Conservation (phyloP, 2,329 filamentous ascomycete genomes). For the Trichoderma endophyticum region DNA sequence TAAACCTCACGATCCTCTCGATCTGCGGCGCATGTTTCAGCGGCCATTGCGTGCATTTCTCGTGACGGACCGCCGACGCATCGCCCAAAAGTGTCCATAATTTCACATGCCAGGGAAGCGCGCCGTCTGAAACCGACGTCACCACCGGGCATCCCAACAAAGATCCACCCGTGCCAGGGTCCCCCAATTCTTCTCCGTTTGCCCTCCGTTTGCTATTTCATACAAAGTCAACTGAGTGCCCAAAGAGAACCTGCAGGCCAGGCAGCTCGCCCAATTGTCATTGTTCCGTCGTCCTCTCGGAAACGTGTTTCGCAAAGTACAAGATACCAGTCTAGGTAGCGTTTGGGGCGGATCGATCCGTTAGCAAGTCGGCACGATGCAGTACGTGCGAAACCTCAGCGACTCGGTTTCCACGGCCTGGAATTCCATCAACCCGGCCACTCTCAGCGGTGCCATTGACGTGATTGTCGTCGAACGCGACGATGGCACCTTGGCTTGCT, state of each 20-base stretch:
- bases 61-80: not conserved
- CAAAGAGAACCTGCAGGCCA: not conserved
- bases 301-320: not conserved
- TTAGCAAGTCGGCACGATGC: conserved; percentile 59
- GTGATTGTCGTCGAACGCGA: conserved; percentile 97
- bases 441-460: conserved; percentile 95
- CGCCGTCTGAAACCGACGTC: conserved; percentile 17
- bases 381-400: conserved; percentile 95
- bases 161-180: conserved; percentile 7
- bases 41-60: not conserved
- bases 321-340: not conserved
- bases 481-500: conserved; percentile 85
- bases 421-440: conserved; percentile 99
- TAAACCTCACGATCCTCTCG: not conserved
- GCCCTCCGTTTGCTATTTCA: not conserved
- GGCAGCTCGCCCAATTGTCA: conserved; percentile 3
- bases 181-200: conserved; percentile 10
- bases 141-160: conserved; percentile 13
- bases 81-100: not conserved
- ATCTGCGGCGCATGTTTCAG: not conserved
- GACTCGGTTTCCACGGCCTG: conserved; percentile 97
- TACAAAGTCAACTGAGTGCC: conserved; percentile 5
- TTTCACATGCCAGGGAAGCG: conserved; percentile 14
- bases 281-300: not conserved
- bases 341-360: not conserved